Conservation (phyloP, 345 rosid species). For the Raphanus raphanistrum region DNA sequence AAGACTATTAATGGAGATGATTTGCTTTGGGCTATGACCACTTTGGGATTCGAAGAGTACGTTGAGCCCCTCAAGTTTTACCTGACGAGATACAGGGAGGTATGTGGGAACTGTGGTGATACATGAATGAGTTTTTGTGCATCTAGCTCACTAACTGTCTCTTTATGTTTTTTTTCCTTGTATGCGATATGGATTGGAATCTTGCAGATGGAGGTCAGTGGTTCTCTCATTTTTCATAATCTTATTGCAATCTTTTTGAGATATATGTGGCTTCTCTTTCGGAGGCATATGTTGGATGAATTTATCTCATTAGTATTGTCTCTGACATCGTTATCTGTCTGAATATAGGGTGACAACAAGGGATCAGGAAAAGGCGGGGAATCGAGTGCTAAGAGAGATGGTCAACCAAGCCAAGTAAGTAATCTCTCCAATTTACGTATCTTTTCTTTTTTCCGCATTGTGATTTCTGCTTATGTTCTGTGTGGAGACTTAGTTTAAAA, state of each 20-base stretch:
- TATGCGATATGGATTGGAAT: slow-evolving; percentile 33
- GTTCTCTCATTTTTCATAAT: not conserved
- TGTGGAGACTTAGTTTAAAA: not conserved
- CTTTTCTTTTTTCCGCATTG: no score
- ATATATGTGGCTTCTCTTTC: not conserved
- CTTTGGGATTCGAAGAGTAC: slow-evolving; percentile 69
- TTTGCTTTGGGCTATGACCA: slow-evolving; percentile 75
- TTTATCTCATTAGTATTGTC: slow-evolving; percentile 11
- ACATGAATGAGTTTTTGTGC: no score
- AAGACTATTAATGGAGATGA: slow-evolving; percentile 78
- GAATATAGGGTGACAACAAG: slow-evolving; percentile 69
- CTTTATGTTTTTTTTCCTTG: not conserved
- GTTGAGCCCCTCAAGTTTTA: slow-evolving; percentile 65
- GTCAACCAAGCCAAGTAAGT: slow-evolving; percentile 48
- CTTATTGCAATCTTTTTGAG: not conserved
- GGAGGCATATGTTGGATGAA: slow-evolving; percentile 6
- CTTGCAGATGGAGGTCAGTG: slow-evolving; percentile 80
- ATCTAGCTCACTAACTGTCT: no score
- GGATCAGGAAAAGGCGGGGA: slow-evolving; percentile 77
- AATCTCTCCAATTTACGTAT: not conserved
- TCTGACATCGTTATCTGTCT: not conserved
- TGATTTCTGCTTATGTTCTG: not conserved
- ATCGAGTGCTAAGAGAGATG: slow-evolving; percentile 52
- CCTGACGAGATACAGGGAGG: slow-evolving; percentile 66
- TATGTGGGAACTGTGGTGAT: slow-evolving; percentile 9